Evolutionary conservation across 345 rosid genomes (phyloP).

Genomic region (Clarkia xantiana): DNA sequence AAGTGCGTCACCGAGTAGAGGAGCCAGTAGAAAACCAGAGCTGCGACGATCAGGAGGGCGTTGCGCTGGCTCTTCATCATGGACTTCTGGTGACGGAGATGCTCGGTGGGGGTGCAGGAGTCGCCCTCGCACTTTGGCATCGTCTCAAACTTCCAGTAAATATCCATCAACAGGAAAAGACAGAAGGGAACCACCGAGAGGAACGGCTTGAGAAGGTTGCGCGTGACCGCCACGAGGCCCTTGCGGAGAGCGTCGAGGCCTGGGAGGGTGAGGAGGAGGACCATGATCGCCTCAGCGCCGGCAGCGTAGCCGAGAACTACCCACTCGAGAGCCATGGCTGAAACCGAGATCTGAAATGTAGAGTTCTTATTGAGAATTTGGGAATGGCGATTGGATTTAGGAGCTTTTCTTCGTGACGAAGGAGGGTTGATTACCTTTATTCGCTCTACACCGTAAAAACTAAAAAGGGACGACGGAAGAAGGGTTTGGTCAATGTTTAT

Average conservation of each 20-base stretch:
- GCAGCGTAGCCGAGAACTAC: constrained; percentile 77
- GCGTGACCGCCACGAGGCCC: constrained; percentile 68
- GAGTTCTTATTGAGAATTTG: too few relatives aligned
- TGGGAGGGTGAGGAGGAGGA: constrained; percentile 62
- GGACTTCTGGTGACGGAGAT: constrained; percentile 82
- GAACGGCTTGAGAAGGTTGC: constrained; percentile 81
- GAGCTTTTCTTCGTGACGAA: constrained; percentile 3
- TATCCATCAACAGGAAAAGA: constrained; percentile 71
- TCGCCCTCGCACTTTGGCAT: constrained; percentile 58
- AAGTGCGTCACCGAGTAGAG: constrained; percentile 55
- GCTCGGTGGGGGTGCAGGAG: constrained; percentile 62
- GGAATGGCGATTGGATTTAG: not conserved
- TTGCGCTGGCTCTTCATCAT: constrained; percentile 84
- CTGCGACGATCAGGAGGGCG: constrained; percentile 62
- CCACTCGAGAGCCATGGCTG: constrained; percentile 75
- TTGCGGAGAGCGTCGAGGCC: constrained; percentile 66
- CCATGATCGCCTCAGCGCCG: constrained; percentile 82
- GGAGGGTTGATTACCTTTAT: not conserved
- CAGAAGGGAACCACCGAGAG: constrained; percentile 72
- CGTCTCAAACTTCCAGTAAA: constrained; percentile 89
- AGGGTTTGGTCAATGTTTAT: too few relatives aligned
- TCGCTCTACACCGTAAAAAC: too few relatives aligned
- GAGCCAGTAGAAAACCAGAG: constrained; percentile 73
- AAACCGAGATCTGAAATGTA: too few relatives aligned
- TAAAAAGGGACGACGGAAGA: too few relatives aligned